Base-by-base conservation (phyloP, 768 basidiomycete species). In the Tricholomella constricta region DNA sequence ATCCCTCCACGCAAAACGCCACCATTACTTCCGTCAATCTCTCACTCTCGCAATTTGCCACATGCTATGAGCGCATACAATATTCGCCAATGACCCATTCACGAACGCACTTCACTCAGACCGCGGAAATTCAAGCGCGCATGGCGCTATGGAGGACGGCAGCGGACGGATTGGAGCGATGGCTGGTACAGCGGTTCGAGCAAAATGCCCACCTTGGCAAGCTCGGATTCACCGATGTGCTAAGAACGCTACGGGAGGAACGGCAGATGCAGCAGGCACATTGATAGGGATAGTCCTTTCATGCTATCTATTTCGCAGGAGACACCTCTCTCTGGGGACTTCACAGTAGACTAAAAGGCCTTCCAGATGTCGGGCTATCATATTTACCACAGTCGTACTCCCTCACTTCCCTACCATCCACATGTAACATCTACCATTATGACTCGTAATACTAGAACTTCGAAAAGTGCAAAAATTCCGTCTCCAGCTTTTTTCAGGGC, bases 11-110 rank as follows among this genome's bases (percentile, higher is more conserved):
- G 22, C 88, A 89, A 71, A 84, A 79, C 27, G 88, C 90, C 42
- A 88, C 88, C 35, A 89, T 93, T 58, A 91, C 91, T 31, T 94
- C 93, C 25, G 88, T 94, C 71, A 98, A 98, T 74, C 86, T 98
- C 45, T 91, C 91, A 11, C 75, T 97, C 25, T 94, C 93, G n/a
- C 92, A 96, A 72, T 94, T 96, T 62, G 89, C 92, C 57, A 91
- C 88, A 34, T 96, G 92, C 66, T 85, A 90, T 60, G 95, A 98
- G 71, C 84, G 83, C 61, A 94, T 98, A 71, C 85, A 83, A 51
- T 98, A 98, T 67, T 77, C 79, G 1, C 95, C 94, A 1, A 72
- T 78, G n/a, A 78, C 82, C 0, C 63, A 74, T 20, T 72, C 78
- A 43, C 78, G 81, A 42, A 97, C 94, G 8, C 63, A 77, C 25